Base-by-base conservation (phyloP, 2,329 filamentous ascomycete species). In the Calonectria naviculata region DNA sequence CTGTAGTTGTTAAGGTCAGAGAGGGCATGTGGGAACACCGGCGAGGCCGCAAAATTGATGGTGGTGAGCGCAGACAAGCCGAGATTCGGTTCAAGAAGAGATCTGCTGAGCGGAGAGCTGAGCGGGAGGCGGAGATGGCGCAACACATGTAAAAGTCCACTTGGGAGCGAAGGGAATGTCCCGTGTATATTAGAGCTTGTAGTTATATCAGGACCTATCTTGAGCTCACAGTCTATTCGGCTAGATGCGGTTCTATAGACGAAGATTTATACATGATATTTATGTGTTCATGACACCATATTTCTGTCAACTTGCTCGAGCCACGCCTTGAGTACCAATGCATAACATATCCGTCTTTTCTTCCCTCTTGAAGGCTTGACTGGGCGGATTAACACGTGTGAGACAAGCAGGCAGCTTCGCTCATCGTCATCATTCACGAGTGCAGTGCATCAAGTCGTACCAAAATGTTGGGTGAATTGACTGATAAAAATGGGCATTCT, bases 11-110 rank as follows among this genome's bases (percentile, higher is more conserved):
- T 76, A 87, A 88, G 73, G 89, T 94, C 26, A 91, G 92, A 68
- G 95, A 98, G 82, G 95, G 96, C 12, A 93, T 98, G 87, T 98
- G 96, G 97, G 96, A 98, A 86, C 88, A 95, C 79, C 92, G 89
- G 81, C 89, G 92, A 78, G 96, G 97, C 31, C 91, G 91, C 80
- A 98, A 98, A 92, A 92, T 99, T 76, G 95, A 98, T 84, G 97
- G 97, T 80, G 97, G 97, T 88, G 97, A 99, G 88, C 92, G 97
- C 83, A 91, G 97, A 84, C 92, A 90, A 82, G 94, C 93, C 19
- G 93, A 97, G 85, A 92, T 98, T 64, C 89, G 94, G 78, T 95
- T 95, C 78, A 98, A 97, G 92, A 93, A 91, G 85, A 90, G 93
- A 75, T 91, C 93, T 63, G 92, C 92, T 41, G 94, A 95, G 85